A percentile compares a stretch with the other conserved stretches of the same genome.
Conservation (phyloP, 2,329 filamentous ascomycete genomes). For the Neonectria faginata region DNA sequence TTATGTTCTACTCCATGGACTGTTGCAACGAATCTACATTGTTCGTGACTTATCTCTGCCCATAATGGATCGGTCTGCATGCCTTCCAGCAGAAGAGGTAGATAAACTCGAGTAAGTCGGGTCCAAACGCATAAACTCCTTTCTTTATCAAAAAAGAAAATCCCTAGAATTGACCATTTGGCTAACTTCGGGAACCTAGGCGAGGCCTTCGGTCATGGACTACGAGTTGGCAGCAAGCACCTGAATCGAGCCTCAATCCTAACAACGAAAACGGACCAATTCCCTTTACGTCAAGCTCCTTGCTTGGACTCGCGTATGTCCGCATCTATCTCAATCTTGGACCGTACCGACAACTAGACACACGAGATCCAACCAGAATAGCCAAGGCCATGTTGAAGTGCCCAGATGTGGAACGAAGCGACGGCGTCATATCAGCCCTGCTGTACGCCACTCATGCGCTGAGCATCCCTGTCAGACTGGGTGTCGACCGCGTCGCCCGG, state of each 20-base stretch:
- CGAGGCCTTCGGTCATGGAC: constrained; percentile 53
- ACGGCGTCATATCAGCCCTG: constrained; percentile 61
- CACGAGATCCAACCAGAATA: constrained; percentile 55
- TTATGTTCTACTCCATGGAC: constrained; percentile 52
- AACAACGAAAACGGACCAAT: constrained; percentile 56
- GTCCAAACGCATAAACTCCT: background rate
- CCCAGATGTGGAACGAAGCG: constrained; percentile 59
- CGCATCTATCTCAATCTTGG: constrained; percentile 60
- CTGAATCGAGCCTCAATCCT: constrained; percentile 54
- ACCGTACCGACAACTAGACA: constrained; percentile 56
- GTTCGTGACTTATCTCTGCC: constrained; percentile 53
- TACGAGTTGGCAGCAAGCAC: constrained; percentile 53
- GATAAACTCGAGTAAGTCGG: constrained; percentile 51
- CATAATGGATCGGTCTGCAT: constrained; percentile 47
- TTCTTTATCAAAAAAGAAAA: background rate
- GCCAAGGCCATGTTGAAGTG: constrained; percentile 53
- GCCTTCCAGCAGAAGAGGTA: constrained; percentile 50
- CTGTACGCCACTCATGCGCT: constrained; percentile 66
- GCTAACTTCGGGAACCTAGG: constrained; percentile 28
- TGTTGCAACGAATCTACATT: constrained; percentile 54
- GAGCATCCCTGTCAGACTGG: constrained; percentile 66
- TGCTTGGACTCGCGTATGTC: constrained; percentile 60
- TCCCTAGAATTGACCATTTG: background rate
- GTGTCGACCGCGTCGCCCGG: constrained; percentile 64
- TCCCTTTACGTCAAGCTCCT: constrained; percentile 58